Evolutionary conservation across 2,329 filamentous ascomycete genomes (phyloP).

Genomic region (Chaetoscypha palmicola): DNA sequence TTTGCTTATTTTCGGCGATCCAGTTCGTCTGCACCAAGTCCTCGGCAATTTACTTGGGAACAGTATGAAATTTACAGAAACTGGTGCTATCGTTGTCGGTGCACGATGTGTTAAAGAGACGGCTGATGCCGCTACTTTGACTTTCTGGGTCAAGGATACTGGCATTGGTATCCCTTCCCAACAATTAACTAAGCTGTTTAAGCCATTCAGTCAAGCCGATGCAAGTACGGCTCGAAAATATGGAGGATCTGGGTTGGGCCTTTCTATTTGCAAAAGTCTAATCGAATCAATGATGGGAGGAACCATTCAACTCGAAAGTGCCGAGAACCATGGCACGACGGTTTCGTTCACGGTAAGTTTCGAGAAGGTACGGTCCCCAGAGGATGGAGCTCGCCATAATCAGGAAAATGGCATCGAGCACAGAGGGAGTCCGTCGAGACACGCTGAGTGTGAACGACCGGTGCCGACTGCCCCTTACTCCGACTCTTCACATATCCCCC

Average conservation of each 20-base stretch:
- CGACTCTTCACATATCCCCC: constrained; percentile 66
- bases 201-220: constrained; percentile 89
- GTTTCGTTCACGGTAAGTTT: constrained; percentile 80
- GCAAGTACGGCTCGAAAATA: constrained; percentile 85
- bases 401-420: constrained; percentile 29
- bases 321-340: constrained; percentile 62
- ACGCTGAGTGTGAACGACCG: constrained; percentile 35
- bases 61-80: constrained; percentile 87
- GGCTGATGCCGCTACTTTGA: constrained; percentile 62
- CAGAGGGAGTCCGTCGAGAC: constrained; percentile 35
- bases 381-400: constrained; percentile 43
- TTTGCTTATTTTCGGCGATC: constrained; percentile 63
- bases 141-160: constrained; percentile 82
- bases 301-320: constrained; percentile 73
- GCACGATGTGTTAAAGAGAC: constrained; percentile 67
- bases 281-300: constrained; percentile 91
- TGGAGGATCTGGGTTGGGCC: constrained; percentile 80
- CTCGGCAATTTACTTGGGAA: constrained; percentile 83
- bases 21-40: constrained; percentile 60
- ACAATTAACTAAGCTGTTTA: constrained; percentile 78
- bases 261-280: constrained; percentile 91
- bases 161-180: constrained; percentile 85
- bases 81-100: constrained; percentile 77
- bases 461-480: constrained; percentile 41
- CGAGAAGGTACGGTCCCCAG: constrained; percentile 65